phyloP scores from a whole-genome alignment of 129 eudicot genomes.

The Scalesia atractyloides region DNA sequence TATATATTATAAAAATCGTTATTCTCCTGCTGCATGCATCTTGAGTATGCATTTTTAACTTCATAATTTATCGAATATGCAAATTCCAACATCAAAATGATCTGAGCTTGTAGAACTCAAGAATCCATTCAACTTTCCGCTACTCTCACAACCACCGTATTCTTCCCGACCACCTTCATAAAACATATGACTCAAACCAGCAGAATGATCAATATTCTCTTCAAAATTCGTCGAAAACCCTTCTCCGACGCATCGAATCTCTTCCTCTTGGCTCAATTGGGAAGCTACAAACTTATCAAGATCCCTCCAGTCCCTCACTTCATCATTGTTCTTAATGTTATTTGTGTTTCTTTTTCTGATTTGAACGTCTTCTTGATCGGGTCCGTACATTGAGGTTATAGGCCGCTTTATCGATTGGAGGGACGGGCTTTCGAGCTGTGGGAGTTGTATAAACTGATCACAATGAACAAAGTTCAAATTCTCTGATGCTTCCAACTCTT shows the following conservation, averaged over 20 bases:
- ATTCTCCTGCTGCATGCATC: slow-evolving; percentile 23
- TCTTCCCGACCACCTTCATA: slow-evolving; percentile 40
- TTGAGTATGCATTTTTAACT: slow-evolving; percentile 11
- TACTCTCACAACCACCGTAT: slow-evolving; percentile 22
- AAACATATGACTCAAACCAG: slow-evolving; percentile 14
- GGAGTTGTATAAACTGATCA: slow-evolving; percentile 69
- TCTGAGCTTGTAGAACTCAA: slow-evolving; percentile 59
- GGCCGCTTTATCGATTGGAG: slow-evolving; percentile 48
- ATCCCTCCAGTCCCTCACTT: slow-evolving; percentile 89
- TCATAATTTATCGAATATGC: slow-evolving; percentile 63
- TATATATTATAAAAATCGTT: background rate
- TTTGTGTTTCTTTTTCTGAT: slow-evolving; percentile 13
- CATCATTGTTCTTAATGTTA: slow-evolving; percentile 3
- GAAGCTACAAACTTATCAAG: slow-evolving; percentile 98
- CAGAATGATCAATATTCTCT: slow-evolving; percentile 17
- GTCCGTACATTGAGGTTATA: slow-evolving; percentile 35
- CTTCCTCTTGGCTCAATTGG: slow-evolving; percentile 80
- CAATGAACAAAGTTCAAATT: slow-evolving; percentile 38
- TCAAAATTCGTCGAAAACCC: slow-evolving; percentile 27
- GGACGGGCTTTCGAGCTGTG: slow-evolving; percentile 78
- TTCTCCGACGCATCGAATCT: slow-evolving; percentile 27
- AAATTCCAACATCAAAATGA: slow-evolving; percentile 62
- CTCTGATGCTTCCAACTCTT: slow-evolving; percentile 55
- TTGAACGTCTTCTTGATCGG: slow-evolving; percentile 25
- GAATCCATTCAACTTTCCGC: slow-evolving; percentile 40